phyloP scores from a whole-genome alignment of 2,329 filamentous ascomycete genomes.

The Phialocephala sp. region DNA sequence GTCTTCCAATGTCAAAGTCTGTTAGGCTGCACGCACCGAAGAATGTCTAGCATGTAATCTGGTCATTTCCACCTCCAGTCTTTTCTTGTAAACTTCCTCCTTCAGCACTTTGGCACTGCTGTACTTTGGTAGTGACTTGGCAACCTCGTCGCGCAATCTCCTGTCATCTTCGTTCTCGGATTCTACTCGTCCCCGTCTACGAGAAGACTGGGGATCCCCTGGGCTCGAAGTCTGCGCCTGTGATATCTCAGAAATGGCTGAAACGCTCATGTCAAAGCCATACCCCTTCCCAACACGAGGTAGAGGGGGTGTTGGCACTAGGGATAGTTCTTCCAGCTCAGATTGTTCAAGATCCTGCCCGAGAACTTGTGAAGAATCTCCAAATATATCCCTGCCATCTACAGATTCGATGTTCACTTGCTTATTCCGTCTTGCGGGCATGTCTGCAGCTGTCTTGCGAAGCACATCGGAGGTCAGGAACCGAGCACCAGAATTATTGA shows the following conservation, averaged over 20 bases:
- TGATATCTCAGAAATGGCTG: background rate
- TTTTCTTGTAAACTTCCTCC: background rate
- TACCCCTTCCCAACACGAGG: background rate
- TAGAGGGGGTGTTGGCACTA: constrained; percentile 12
- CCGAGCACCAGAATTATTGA: constrained; percentile 31
- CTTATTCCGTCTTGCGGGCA: background rate
- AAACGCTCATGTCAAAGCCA: background rate
- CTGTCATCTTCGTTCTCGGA: constrained; percentile 4
- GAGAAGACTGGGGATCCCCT: background rate
- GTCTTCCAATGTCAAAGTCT: background rate
- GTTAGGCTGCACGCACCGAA: background rate
- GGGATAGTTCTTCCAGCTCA: constrained; percentile 17
- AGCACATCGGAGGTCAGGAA: constrained; percentile 24
- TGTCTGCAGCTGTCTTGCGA: constrained; percentile 2
- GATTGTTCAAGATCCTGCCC: background rate
- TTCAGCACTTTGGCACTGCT: constrained; percentile 1
- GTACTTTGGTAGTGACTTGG: background rate
- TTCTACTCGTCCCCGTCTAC: background rate
- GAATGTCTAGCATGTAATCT: background rate
- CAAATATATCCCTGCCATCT: constrained; percentile 33
- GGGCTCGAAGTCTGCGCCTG: background rate
- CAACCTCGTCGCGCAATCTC: background rate
- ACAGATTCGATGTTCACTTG: constrained; percentile 15
- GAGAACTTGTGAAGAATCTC: background rate
- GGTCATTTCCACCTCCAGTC: background rate